Percentiles rank a stretch among this genome's conserved stretches.
Conservation (phyloP, 208 protist species). For the Crithidia expoeki region DNA sequence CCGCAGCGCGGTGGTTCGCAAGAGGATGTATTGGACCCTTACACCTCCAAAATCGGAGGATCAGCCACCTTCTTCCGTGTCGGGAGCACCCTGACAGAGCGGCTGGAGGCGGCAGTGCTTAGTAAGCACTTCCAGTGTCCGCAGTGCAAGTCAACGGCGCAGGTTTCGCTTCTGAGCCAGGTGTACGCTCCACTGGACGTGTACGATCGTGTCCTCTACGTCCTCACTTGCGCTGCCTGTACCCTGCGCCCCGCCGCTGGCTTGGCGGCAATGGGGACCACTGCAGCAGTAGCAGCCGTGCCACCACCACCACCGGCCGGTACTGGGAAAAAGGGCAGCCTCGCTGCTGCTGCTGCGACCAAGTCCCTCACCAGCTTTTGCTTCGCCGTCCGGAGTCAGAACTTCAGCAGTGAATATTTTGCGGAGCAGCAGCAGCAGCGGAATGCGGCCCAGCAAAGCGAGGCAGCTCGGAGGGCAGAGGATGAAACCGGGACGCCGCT, state of each 20-base stretch:
- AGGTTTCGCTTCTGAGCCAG: constrained; percentile 73
- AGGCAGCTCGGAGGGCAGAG: constrained; percentile 12
- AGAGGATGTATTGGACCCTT: constrained; percentile 56
- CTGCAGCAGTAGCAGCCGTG: not conserved
- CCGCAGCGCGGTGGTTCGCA: constrained; percentile 32
- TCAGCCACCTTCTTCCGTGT: constrained; percentile 60
- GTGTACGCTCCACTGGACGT: constrained; percentile 78
- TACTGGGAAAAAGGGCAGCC: constrained; percentile 30
- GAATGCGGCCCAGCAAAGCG: constrained; percentile 17
- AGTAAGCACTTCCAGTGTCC: constrained; percentile 73
- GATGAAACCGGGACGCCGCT: constrained; percentile 27
- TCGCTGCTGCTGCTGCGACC: constrained; percentile 18
- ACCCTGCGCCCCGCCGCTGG: constrained; percentile 8
- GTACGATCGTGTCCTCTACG: constrained; percentile 86
- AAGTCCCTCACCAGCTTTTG: constrained; percentile 55
- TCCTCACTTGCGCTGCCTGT: constrained; percentile 73
- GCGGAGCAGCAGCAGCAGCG: constrained; percentile 20
- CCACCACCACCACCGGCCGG: not conserved
- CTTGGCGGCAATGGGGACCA: not conserved
- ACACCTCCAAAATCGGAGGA: constrained; percentile 80
- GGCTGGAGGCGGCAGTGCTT: constrained; percentile 5
- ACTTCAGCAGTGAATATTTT: constrained; percentile 77
- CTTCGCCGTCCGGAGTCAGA: constrained; percentile 81
- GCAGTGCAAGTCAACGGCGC: constrained; percentile 56
- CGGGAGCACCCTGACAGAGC: constrained; percentile 13